These are phyloP conservation scores for Euphorbia peplus DNA, from an alignment of 345 rosid species.

Conservation along the genomic window DNA sequence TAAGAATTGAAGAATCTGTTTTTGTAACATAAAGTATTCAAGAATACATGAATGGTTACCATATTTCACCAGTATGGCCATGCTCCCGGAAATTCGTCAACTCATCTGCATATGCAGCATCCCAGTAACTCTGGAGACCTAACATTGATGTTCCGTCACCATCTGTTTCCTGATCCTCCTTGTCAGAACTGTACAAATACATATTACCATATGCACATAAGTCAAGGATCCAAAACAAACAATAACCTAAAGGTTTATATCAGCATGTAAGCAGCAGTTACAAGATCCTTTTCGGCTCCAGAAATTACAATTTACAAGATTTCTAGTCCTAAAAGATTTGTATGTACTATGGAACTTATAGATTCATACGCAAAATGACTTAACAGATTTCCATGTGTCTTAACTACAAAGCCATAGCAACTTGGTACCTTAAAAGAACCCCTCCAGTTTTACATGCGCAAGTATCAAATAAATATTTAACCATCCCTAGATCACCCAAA, in stretches of 20 bases:
- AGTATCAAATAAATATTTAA: neutral
- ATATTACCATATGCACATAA: neutral
- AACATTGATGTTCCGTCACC: slow-evolving; percentile 81
- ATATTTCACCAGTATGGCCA: slow-evolving; percentile 93
- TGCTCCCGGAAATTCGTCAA: slow-evolving; percentile 81
- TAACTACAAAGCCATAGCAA: neutral
- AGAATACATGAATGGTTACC: slow-evolving; percentile 39
- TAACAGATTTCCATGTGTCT: neutral
- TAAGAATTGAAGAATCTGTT: neutral
- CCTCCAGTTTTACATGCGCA: neutral
- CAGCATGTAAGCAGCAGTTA: neutral
- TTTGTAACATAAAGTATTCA: neutral
- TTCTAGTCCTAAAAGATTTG: neutral
- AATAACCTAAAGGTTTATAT: neutral
- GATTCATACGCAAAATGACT: neutral
- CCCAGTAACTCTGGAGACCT: slow-evolving; percentile 95
- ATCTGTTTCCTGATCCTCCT: slow-evolving; percentile 85
- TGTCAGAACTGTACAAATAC: slow-evolving; percentile 62
- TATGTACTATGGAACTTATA: neutral
- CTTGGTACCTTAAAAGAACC: neutral
- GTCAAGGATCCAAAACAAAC: neutral
- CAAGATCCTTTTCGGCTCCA: neutral
- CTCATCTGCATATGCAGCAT: slow-evolving; percentile 89
- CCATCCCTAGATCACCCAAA: neutral
- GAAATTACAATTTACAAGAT: neutral